phyloP scores from a whole-genome alignment of 169 alveolate species.

The Plasmodium coatneyi region DNA sequence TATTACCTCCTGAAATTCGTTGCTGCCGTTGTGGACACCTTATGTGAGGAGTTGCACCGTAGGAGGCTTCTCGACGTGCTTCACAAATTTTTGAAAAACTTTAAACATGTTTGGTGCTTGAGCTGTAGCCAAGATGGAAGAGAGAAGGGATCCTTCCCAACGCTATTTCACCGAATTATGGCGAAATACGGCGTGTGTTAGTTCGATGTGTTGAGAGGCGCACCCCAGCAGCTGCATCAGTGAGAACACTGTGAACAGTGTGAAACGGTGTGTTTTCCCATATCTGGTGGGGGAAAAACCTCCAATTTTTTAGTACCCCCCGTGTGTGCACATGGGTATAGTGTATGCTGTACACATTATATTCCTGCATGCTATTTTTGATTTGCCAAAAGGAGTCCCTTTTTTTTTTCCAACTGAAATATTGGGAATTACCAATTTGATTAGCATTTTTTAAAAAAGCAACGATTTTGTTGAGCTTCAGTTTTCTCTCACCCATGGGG shows the following conservation, averaged over 20 bases:
- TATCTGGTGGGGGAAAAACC: background rate
- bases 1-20: conserved; percentile 48
- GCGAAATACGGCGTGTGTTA: conserved; percentile 23
- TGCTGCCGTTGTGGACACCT: conserved; percentile 4
- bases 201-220: background rate
- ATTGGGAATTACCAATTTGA: background rate
- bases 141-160: background rate
- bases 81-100: conserved; percentile 39
- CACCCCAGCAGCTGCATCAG: background rate
- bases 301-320: background rate
- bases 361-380: background rate
- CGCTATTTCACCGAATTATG: conserved; percentile 7
- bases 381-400: background rate
- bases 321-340: background rate
- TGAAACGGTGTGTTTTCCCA: background rate
- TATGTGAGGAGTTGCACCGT: conserved; percentile 42
- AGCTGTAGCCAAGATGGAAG: background rate
- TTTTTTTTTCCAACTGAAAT: background rate
- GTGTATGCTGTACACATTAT: background rate
- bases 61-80: conserved; percentile 52
- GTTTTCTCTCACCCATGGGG: background rate
- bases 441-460: background rate
- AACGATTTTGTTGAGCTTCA: background rate
- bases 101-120: conserved; percentile 46
- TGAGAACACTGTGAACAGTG: background rate